These are phyloP conservation scores for Suhomyces yuchorum DNA, from an alignment of 1,139 yeast species.

Conservation along the genomic window DNA sequence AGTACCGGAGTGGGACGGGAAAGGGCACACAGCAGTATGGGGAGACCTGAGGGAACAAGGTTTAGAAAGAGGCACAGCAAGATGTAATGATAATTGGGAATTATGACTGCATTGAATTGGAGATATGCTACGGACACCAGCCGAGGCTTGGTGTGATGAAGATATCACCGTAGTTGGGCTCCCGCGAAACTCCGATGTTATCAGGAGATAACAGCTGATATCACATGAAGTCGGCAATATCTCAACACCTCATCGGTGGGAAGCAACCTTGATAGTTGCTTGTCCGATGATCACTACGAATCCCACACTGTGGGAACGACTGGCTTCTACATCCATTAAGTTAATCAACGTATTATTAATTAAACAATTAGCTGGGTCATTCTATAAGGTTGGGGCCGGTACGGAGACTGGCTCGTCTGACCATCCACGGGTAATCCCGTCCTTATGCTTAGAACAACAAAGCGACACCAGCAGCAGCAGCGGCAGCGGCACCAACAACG, in stretches of 20 bases:
- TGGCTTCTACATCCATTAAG: neutral
- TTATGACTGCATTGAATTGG: neutral
- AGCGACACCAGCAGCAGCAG: conserved; percentile 51
- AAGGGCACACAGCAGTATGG: neutral
- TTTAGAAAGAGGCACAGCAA: neutral
- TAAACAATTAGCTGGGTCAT: conserved; percentile 12
- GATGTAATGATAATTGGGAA: neutral
- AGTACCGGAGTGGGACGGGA: neutral
- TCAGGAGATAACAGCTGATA: neutral
- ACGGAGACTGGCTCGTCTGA: conserved; percentile 12
- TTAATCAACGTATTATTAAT: conserved; percentile 10
- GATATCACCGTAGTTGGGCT: neutral
- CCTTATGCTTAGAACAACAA: conserved; percentile 37
- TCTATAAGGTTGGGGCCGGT: conserved; percentile 12
- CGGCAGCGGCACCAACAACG: conserved; percentile 40
- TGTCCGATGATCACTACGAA: neutral
- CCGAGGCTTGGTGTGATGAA: neutral
- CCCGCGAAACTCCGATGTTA: neutral
- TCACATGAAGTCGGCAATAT: neutral
- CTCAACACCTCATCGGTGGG: neutral
- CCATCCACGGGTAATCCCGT: conserved; percentile 6
- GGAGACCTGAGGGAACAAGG: neutral
- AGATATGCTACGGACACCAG: neutral
- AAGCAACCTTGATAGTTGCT: neutral
- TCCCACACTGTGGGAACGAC: too few relatives aligned